Base-by-base conservation (phyloP, 139 green algal species). In the Edaphochlamys debaryana region DNA sequence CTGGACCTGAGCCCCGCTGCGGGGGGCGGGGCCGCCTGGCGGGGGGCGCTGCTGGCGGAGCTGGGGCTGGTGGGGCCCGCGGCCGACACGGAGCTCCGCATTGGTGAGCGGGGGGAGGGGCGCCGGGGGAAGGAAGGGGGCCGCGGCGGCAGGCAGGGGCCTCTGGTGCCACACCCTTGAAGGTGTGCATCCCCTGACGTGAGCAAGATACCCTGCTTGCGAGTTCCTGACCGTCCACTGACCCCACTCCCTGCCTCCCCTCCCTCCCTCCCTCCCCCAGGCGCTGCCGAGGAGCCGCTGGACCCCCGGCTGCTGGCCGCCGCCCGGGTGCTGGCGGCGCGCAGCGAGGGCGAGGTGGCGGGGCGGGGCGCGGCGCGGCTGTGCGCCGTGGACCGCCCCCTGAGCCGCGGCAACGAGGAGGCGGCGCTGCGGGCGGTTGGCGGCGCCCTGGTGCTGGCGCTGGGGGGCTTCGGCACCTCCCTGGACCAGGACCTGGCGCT, bases 291-390 rank as follows among this genome's bases (percentile, higher is more conserved):
- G 19, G 41, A 83, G 30, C 76, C 80, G 48, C 69, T 92, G 22
- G 93, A 96, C 60, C 42, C 86, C 0, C 79, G 93, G 0, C 76
- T 96, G 79, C 60, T 96, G 68, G 91, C 90, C 6, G 93, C 80
- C 1, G 40, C 90, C 2, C 82, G 93, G 1, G 77, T 93, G 20
- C 79, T 95, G 72, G 87, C 88, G 22, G 90, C 90, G 0, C 42
- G 63, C 0, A 84, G 76, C 8, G 79, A 86, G 20, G 72, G 74
- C 19, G 90, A 95, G 40, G 58, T 96, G 34, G 63, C 76, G 50
- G 85, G 82, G 0, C 87, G 74, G 27, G 71, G 63, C 45, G 32
- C 78, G 41, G 70, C 76, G 15, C 48, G 69, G 41, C 70, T 87
- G 56, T 77, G 75, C 23, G 66, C 71, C 8, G 69, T 88, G 27